Percentiles rank a stretch among this genome's conserved stretches.
phyloP scores from a whole-genome alignment of 2,329 filamentous ascomycete genomes.

The Aureobasidium sp. region DNA sequence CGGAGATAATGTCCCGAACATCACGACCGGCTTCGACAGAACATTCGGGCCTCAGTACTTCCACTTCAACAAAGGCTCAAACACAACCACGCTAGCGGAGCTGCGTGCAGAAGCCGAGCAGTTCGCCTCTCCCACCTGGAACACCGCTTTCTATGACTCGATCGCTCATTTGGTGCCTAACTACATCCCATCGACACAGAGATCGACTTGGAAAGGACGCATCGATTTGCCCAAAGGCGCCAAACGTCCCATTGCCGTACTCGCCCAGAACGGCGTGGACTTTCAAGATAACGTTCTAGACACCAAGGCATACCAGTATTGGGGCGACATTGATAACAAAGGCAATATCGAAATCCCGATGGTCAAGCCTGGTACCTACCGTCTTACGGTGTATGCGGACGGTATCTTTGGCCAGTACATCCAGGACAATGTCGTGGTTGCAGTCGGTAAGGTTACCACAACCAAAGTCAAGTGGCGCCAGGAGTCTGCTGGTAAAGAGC shows the following conservation, averaged over 20 bases:
- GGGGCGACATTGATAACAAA: conserved; percentile 45
- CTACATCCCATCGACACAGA: conserved; percentile 47
- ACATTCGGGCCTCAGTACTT: conserved; percentile 60
- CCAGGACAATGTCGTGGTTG: conserved; percentile 45
- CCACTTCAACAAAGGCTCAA: conserved; percentile 53
- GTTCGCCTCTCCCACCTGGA: conserved; percentile 49
- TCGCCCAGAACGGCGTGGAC: conserved; percentile 46
- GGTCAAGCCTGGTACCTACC: conserved; percentile 53
- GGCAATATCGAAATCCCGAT: conserved; percentile 48
- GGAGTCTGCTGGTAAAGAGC: conserved; percentile 51
- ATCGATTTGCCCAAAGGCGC: conserved; percentile 48
- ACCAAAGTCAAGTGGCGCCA: conserved; percentile 44
- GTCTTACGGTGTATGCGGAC: conserved; percentile 57
- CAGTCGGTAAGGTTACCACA: conserved; percentile 35
- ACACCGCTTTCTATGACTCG: conserved; percentile 55
- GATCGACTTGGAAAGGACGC: conserved; percentile 46
- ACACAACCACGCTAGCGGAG: conserved; percentile 39
- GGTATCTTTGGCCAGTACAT: conserved; percentile 55
- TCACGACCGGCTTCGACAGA: conserved; percentile 57
- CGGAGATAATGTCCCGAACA: conserved; percentile 56
- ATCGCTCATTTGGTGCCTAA: conserved; percentile 55
- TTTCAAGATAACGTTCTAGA: conserved; percentile 55
- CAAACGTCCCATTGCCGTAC: conserved; percentile 48
- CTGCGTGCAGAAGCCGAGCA: conserved; percentile 50
- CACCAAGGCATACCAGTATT: conserved; percentile 55